A percentile compares a stretch with the other conserved stretches of the same genome.
Conservation (phyloP, 2,329 filamentous ascomycete genomes). For the Sporothrix luriei region DNA sequence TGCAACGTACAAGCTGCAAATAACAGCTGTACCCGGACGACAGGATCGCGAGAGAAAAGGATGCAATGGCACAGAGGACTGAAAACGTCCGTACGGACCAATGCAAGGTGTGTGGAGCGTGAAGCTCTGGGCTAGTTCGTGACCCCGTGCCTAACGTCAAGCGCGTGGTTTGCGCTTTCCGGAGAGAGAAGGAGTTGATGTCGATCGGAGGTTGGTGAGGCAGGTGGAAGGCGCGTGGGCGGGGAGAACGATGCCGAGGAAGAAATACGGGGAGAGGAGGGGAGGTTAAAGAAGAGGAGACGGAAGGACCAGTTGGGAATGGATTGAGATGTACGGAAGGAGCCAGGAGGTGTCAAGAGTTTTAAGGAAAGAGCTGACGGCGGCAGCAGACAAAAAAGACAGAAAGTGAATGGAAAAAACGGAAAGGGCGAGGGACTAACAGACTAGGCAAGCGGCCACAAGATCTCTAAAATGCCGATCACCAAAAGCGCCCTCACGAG, state of each 20-base stretch:
- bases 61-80: not conserved
- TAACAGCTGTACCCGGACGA: not conserved
- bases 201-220: conserved; percentile 14
- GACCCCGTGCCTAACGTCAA: conserved; percentile 1
- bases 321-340: not conserved
- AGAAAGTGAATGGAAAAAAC: conserved; percentile 11
- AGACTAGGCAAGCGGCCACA: not conserved
- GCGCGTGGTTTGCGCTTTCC: not conserved
- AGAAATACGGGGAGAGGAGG: conserved; percentile 9
- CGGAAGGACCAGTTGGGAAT: not conserved
- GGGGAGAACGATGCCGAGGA: conserved; percentile 21
- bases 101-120: not conserved
- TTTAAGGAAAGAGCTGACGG: conserved; percentile 4
- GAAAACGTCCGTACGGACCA: not conserved
- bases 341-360: conserved; percentile 8
- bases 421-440: not conserved
- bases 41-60: not conserved
- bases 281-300: not conserved
- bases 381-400: not conserved
- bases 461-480: conserved; percentile 17
- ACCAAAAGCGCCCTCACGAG: conserved; percentile 3
- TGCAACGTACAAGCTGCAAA: not conserved
- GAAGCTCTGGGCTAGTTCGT: conserved; percentile 16
- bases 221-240: not conserved
- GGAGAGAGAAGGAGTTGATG: conserved; percentile 1